Percentiles rank a stretch among this genome's conserved stretches.
These are phyloP conservation scores for Starmerella bombicola DNA, from an alignment of 805 yeast genomes.

Conservation along the genomic window DNA sequence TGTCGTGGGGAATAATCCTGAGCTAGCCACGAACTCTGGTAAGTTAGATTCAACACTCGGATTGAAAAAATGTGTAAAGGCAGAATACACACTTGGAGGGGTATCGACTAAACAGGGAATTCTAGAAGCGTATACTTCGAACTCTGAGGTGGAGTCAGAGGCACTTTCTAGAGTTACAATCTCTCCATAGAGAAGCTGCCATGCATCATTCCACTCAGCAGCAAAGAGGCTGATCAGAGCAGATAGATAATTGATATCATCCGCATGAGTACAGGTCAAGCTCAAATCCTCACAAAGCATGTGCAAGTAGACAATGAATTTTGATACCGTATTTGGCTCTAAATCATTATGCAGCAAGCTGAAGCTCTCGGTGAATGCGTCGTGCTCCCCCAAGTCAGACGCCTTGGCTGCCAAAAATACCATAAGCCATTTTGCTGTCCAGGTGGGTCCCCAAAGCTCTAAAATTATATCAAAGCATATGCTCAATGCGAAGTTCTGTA, in stretches of 20 bases:
- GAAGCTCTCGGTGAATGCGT: conserved; percentile 5
- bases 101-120: neutral
- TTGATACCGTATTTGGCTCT: conserved; percentile 7
- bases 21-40: neutral
- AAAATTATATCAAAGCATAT: conserved; percentile 7
- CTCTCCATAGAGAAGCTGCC: conserved; percentile 44
- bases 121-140: conserved; percentile 5
- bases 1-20: neutral
- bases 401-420: neutral
- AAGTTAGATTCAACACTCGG: neutral
- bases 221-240: conserved; percentile 44
- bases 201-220: conserved; percentile 62
- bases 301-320: conserved; percentile 59
- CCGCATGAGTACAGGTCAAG: conserved; percentile 39
- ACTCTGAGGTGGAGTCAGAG: neutral
- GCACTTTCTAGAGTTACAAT: neutral
- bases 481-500: neutral
- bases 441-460: conserved; percentile 4
- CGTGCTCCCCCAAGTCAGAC: neutral
- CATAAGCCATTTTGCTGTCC: conserved; percentile 2
- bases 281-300: conserved; percentile 62
- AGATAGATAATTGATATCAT: conserved; percentile 35
- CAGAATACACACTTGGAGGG: neutral
- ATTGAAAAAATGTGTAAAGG: neutral
- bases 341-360: neutral